Evolutionary conservation across 2,329 filamentous ascomycete species (phyloP).

Genomic region (Arthrobotrys musiformis): DNA sequence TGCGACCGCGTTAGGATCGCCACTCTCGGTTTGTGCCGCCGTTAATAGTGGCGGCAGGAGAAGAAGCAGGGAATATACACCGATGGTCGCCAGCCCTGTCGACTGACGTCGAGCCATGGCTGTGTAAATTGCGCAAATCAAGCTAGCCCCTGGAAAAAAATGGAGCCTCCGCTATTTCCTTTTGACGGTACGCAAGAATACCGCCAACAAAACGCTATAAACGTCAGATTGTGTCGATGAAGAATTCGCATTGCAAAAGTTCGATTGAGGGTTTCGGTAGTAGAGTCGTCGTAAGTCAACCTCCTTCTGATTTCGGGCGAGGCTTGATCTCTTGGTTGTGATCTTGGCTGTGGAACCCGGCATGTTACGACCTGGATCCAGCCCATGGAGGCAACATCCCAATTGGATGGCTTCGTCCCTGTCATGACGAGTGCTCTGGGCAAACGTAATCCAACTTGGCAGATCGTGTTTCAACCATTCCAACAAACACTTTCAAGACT

Average conservation of each 20-base stretch:
- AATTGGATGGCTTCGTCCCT: conserved; percentile 5
- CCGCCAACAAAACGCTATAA: neutral
- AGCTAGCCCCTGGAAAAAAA: neutral
- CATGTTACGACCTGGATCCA: neutral
- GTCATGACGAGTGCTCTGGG: neutral
- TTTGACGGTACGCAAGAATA: conserved; percentile 5
- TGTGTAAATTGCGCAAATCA: neutral
- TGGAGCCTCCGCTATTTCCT: conserved; percentile 3
- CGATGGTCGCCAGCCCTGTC: conserved; percentile 9
- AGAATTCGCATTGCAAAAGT: conserved; percentile 26
- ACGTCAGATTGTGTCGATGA: neutral
- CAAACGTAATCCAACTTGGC: neutral
- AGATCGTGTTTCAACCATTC: no score
- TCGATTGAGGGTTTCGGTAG: neutral
- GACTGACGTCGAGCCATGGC: conserved; percentile 11
- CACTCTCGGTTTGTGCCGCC: conserved; percentile 14
- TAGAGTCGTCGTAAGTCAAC: conserved; percentile 28
- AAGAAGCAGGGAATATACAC: conserved; percentile 25
- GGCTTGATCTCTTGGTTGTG: conserved; percentile 35
- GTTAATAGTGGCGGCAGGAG: conserved; percentile 21
- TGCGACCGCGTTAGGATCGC: conserved; percentile 13
- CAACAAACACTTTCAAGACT: no score
- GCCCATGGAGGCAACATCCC: neutral
- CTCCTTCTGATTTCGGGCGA: conserved; percentile 38
- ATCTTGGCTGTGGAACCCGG: conserved; percentile 34